phyloP scores from a whole-genome alignment of 1,284 basidiomycete genomes.

The Mycena sp. region DNA sequence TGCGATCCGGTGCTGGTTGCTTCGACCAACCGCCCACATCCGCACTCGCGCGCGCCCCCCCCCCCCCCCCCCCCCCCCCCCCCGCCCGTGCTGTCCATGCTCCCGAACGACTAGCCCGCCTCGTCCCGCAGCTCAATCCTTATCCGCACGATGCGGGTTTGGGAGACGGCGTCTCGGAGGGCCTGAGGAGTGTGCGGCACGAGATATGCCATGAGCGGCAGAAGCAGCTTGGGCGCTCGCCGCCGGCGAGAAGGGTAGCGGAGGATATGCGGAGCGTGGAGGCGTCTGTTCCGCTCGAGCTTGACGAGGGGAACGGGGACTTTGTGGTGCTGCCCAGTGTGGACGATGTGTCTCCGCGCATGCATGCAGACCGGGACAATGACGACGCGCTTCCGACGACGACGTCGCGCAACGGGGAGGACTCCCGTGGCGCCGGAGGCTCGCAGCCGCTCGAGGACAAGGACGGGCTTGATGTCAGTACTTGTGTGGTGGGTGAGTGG shows the following conservation, averaged over 20 bases:
- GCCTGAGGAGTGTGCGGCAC: constrained; percentile 60
- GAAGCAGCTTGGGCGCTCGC: too few relatives aligned
- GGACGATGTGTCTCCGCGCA: constrained; percentile 21
- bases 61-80: too few relatives aligned
- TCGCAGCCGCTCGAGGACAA: too few relatives aligned
- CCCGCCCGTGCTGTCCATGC: too few relatives aligned
- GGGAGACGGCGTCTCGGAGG: constrained; percentile 68
- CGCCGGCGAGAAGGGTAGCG: too few relatives aligned
- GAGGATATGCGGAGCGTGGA: constrained; percentile 33
- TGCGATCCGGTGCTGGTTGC: constrained; percentile 45
- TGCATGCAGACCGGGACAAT: constrained; percentile 26
- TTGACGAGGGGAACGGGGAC: constrained; percentile 78
- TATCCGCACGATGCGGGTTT: constrained; percentile 60
- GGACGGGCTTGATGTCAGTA: too few relatives aligned
- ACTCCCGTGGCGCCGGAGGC: too few relatives aligned
- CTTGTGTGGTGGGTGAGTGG: too few relatives aligned
- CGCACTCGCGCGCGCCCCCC: constrained; percentile 74
- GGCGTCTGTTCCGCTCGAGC: constrained; percentile 65
- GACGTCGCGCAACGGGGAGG: constrained; percentile 42
- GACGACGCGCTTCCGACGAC: constrained; percentile 40
- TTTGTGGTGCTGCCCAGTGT: constrained; percentile 47
- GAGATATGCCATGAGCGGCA: constrained; percentile 62
- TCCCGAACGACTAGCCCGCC: too few relatives aligned
- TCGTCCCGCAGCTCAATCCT: constrained; percentile 68
- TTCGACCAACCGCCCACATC: constrained; percentile 83